Percentiles rank a stretch among this genome's conserved stretches.
These are phyloP conservation scores for Populus nigra DNA, from an alignment of 345 rosid species.

Conservation along the genomic window DNA sequence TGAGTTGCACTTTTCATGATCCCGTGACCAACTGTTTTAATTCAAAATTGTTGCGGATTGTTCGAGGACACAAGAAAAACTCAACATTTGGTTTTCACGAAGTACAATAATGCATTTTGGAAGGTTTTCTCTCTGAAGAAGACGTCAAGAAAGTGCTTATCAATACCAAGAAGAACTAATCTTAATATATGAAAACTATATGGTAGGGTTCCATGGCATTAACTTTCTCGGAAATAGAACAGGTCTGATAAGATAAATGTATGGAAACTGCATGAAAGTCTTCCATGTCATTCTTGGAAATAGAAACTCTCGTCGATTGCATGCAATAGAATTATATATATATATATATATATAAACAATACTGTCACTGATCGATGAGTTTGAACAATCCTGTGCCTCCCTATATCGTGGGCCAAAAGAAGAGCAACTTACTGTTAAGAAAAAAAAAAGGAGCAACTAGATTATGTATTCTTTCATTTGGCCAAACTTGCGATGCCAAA, in stretches of 20 bases:
- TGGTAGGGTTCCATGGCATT: background rate
- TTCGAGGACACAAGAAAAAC: slow-evolving; percentile 6
- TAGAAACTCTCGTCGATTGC: background rate
- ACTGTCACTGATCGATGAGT: too few relatives aligned
- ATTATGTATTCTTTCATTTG: too few relatives aligned
- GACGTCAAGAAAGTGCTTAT: background rate
- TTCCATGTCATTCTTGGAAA: background rate
- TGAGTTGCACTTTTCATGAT: slow-evolving; percentile 1
- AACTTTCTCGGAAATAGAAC: background rate
- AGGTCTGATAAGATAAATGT: too few relatives aligned
- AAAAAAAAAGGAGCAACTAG: background rate
- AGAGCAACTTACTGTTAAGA: background rate
- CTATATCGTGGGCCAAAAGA: background rate
- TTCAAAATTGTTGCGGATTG: background rate
- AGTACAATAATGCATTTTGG: slow-evolving; percentile 19
- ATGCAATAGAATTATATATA: too few relatives aligned
- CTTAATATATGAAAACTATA: too few relatives aligned
- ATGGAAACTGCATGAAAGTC: background rate
- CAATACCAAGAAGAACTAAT: background rate
- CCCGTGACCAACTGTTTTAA: slow-evolving; percentile 10
- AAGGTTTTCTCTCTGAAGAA: background rate
- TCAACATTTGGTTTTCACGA: background rate
- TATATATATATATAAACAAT: too few relatives aligned
- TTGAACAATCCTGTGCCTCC: background rate
- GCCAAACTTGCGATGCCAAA: too few relatives aligned